phyloP scores from a whole-genome alignment of 352 stramenopile genomes.

The Pythium brachiatum region DNA sequence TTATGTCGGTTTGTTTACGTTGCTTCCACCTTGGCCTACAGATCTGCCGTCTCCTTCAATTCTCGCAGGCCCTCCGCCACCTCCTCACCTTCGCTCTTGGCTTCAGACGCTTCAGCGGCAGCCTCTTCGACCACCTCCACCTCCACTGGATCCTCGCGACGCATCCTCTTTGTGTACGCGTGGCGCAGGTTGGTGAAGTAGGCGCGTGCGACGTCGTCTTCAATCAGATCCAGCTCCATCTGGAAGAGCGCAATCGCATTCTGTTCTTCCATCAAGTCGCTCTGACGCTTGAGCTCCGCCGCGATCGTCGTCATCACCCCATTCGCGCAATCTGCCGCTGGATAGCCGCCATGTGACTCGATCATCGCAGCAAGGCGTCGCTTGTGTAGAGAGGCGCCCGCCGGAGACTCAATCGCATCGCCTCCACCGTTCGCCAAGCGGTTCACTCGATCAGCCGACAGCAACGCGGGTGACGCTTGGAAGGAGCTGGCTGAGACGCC shows the following conservation, averaged over 20 bases:
- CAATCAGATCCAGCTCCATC: slow-evolving; percentile 43
- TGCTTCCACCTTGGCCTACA: neutral
- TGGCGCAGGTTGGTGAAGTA: slow-evolving; percentile 49
- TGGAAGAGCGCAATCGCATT: slow-evolving; percentile 69
- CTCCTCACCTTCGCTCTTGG: neutral
- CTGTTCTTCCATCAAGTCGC: slow-evolving; percentile 70
- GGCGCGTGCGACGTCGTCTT: slow-evolving; percentile 42
- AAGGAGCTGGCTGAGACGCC: slow-evolving; percentile 23
- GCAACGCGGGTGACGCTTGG: slow-evolving; percentile 4
- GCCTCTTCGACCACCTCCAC: neutral
- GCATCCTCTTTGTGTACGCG: slow-evolving; percentile 54
- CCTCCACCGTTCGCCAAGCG: neutral
- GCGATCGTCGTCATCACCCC: slow-evolving; percentile 36
- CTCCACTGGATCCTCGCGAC: slow-evolving; percentile 2
- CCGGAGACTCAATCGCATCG: slow-evolving; percentile 10
- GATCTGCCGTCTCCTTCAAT: slow-evolving; percentile 13
- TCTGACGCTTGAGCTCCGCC: slow-evolving; percentile 55
- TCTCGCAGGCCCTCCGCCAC: neutral
- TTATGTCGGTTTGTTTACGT: neutral
- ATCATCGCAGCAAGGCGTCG: slow-evolving; percentile 21
- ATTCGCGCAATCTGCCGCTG: slow-evolving; percentile 25
- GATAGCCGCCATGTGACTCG: slow-evolving; percentile 18
- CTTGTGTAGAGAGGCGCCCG: slow-evolving; percentile 15
- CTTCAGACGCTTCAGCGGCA: neutral
- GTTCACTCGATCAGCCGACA: neutral